Conservation (phyloP, 2,329 filamentous ascomycete genomes). For the Cladosporium sp. region DNA sequence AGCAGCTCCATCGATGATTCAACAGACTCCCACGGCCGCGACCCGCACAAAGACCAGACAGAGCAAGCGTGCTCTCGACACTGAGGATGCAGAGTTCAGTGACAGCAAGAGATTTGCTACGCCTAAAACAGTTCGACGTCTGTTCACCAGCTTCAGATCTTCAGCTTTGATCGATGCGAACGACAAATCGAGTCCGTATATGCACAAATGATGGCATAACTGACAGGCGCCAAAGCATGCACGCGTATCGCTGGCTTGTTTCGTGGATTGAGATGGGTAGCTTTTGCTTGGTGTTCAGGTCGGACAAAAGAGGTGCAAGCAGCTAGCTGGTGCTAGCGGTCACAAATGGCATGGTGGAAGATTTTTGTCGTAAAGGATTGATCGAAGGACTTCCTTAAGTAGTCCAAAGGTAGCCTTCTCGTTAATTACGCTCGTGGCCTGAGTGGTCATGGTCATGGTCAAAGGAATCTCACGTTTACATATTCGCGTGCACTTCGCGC, state of each 20-base stretch:
- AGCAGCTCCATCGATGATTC: not conserved
- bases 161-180: slow-evolving; percentile 5
- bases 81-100: not conserved
- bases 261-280: not conserved
- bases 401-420: not conserved
- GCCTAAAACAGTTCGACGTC: not conserved
- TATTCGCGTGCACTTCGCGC: not conserved
- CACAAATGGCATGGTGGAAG: not conserved
- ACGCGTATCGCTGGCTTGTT: not conserved
- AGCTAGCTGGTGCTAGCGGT: not conserved
- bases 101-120: not conserved
- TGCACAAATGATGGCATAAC: not conserved
- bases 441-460: too few species aligned
- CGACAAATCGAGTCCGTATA: slow-evolving; percentile 7
- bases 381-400: not conserved
- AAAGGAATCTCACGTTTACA: not conserved
- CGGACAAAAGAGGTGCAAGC: not conserved
- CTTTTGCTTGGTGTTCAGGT: not conserved
- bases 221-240: not conserved
- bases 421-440: not conserved
- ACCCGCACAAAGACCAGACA: not conserved
- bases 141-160: slow-evolving; percentile 4
- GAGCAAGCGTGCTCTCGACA: slow-evolving; percentile 1
- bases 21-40: not conserved
- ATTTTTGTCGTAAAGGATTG: not conserved